Conservation (phyloP, 1,284 basidiomycete species). For the Melampsora abietis-canadensis region DNA sequence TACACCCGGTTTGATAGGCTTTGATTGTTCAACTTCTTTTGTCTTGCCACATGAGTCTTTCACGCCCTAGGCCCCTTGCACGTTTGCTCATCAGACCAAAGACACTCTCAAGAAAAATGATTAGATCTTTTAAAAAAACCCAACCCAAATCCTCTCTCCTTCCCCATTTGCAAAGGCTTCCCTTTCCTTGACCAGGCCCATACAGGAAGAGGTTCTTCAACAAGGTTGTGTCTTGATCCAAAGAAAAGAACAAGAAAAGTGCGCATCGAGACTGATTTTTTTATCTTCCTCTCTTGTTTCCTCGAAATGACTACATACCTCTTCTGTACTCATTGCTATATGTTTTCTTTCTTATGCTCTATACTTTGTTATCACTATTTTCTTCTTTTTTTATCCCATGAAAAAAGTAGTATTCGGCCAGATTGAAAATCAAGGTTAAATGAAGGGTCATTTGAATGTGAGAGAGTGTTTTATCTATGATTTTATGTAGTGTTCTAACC, state of each 20-base stretch:
- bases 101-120: background rate
- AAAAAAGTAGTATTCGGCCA: no score
- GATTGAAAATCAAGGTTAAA: no score
- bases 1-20: background rate
- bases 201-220: no score
- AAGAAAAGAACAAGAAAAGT: conserved; percentile 1
- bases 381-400: no score
- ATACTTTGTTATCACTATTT: no score
- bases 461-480: no score
- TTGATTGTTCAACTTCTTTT: background rate
- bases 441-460: no score
- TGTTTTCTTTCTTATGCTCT: no score
- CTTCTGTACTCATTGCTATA: background rate
- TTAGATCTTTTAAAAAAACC: background rate
- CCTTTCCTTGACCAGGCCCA: background rate
- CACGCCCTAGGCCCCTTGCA: background rate
- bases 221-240: no score
- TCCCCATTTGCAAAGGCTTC: background rate
- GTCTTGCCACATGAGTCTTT: background rate
- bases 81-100: background rate
- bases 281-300: background rate
- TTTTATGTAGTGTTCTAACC: no score
- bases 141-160: background rate
- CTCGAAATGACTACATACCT: background rate
- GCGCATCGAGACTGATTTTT: conserved; percentile 8